These are phyloP conservation scores for Flaveria linearis DNA, from an alignment of 129 eudicot species.

Conservation along the genomic window DNA sequence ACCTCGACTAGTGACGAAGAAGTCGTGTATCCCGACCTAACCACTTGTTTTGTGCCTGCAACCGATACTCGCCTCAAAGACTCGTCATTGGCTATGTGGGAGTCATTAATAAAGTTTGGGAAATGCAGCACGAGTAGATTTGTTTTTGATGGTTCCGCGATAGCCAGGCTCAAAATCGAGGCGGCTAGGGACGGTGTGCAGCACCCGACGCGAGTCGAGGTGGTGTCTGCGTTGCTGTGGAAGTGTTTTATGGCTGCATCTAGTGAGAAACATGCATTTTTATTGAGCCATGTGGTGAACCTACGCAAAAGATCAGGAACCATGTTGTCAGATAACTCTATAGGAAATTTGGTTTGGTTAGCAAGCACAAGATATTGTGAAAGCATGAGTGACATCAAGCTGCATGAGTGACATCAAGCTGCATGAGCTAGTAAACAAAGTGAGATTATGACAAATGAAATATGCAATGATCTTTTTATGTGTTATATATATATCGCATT, in stretches of 20 bases:
- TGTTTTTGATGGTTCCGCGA: slow-evolving; percentile 15
- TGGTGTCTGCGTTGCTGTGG: slow-evolving; percentile 12
- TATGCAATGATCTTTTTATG: too few relatives aligned
- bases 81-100: background rate
- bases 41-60: slow-evolving; percentile 25
- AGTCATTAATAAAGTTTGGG: background rate
- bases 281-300: slow-evolving; percentile 6
- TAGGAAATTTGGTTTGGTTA: slow-evolving; percentile 25
- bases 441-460: background rate
- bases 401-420: background rate
- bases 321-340: background rate
- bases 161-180: background rate
- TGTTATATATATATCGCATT: too few relatives aligned
- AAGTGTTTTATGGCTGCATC: slow-evolving; percentile 27
- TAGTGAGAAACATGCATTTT: background rate
- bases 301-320: slow-evolving; percentile 22
- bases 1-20: background rate
- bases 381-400: background rate
- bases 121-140: slow-evolving; percentile 23
- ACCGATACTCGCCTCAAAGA: background rate
- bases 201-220: slow-evolving; percentile 20
- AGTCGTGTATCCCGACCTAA: background rate
- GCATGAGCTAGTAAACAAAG: background rate
- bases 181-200: background rate
- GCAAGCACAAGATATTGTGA: background rate